Evolutionary conservation across 768 basidiomycete genomes (phyloP), one percentile per base, ranked within the genome.

Genomic region (Hygrophoropsis aurantiaca): DNA sequence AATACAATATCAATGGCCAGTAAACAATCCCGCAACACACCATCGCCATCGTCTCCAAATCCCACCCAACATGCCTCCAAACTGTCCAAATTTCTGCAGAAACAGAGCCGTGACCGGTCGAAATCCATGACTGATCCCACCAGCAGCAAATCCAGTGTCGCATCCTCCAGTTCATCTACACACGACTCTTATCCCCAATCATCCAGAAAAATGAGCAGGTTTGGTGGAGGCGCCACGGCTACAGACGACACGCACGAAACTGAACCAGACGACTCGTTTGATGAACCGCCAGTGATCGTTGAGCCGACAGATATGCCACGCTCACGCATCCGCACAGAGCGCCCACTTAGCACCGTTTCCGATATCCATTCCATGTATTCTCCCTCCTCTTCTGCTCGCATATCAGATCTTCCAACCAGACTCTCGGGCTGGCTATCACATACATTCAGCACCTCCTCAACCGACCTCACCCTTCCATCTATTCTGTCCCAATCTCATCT

Each of bases 341-440:
- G 82, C 32, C 81, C 83, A 10, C 66, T 71, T 43, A 75, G 72
- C 56, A 62, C 68, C 15, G 70, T 68, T 8, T 70, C 71, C 24
- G 70, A 74, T 47, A 67, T 72, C 55, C 72, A 70, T 57, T 71
- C 69, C 38, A 70, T 76, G 49, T 77, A 77, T 40, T 68, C 74
- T 24, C 56, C 71, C 46, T 67, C 72, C n/a, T 74, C 78, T 32
- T 66, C 68, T 37, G 61, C 73, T 11, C 75, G 80, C 44, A 77
- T 87, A 50, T 71, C 78, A 51, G 86, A 89, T 69, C 75, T 90
- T 24, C 84, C 88, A 1, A 83, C 81, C 11, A 77, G 89, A 0
- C 79, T 90, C 37, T 83, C 87, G 0, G 87, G 88, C 55, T 88
- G 89, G 88, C 78, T 90, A 66, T 79, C 84, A 0, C 86, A 90